Evolutionary conservation across 108 stramenopile genomes (phyloP).

Genomic region (Mayamaea pseudoterrestris): DNA sequence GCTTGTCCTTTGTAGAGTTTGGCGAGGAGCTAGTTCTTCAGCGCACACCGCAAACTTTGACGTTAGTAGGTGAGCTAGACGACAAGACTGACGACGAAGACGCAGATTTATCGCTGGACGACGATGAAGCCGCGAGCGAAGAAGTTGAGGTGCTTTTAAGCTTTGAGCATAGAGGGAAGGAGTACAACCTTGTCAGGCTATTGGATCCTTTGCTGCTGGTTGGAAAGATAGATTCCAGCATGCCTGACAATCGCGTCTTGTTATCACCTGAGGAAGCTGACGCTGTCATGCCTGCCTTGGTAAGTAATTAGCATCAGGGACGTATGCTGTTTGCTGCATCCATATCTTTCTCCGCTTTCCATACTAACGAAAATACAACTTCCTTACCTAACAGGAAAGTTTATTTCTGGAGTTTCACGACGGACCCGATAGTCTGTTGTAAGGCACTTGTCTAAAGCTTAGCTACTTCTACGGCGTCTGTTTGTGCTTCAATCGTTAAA

Average conservation of each 20-base stretch:
- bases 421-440: conserved; percentile 16
- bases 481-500: no score
- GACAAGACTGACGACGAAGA: conserved; percentile 46
- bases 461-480: no score
- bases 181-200: conserved; percentile 68
- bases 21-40: conserved; percentile 73
- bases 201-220: conserved; percentile 82
- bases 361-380: no score
- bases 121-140: conserved; percentile 52
- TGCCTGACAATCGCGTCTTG: conserved; percentile 36
- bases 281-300: conserved; percentile 66
- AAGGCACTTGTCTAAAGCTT: no score
- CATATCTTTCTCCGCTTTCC: no score
- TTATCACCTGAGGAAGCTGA: conserved; percentile 76
- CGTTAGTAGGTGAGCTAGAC: conserved; percentile 67
- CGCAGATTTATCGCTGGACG: conserved; percentile 41
- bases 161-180: conserved; percentile 65
- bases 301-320: no score
- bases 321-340: no score
- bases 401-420: conserved; percentile 60
- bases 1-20: no score
- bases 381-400: no score
- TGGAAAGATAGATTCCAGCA: conserved; percentile 54
- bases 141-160: conserved; percentile 74
- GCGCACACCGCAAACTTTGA: conserved; percentile 77